These are phyloP conservation scores for Volvariella volvacea DNA, from an alignment of 1,284 basidiomycete species.

Conservation along the genomic window DNA sequence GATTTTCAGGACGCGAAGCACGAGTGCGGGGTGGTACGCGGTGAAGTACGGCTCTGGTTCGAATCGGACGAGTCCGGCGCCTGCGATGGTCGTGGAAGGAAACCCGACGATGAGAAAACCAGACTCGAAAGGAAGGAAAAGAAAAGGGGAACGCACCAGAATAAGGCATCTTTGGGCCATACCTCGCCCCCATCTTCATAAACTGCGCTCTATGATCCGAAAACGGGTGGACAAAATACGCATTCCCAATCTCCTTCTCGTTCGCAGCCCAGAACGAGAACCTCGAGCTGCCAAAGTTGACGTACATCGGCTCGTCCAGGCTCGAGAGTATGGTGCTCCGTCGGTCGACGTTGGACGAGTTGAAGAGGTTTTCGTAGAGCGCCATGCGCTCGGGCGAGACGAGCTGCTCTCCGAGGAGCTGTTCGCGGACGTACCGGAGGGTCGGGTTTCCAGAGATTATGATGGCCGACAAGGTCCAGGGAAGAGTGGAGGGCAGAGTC, in stretches of 20 bases:
- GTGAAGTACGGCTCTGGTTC: not conserved
- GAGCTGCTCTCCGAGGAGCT: not conserved
- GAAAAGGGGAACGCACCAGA: not conserved
- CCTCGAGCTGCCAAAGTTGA: not conserved
- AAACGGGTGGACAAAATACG: not conserved
- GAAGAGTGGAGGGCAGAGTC: not conserved
- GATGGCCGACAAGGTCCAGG: not conserved
- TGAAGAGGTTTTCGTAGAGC: not conserved
- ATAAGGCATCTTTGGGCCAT: not conserved
- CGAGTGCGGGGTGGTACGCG: not conserved
- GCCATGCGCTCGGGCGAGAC: not conserved
- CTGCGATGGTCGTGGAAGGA: no score
- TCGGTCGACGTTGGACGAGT: not conserved
- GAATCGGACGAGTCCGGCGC: not conserved
- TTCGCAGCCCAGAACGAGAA: not conserved
- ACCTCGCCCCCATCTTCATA: no score
- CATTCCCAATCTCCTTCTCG: not conserved
- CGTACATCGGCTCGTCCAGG: not conserved
- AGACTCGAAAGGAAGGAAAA: not conserved
- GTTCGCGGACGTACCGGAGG: not conserved
- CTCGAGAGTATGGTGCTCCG: not conserved
- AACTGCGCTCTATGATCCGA: not conserved
- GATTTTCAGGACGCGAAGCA: constrained; percentile 1
- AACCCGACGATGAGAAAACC: not conserved
- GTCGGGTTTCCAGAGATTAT: not conserved